Base-by-base conservation (phyloP, 495 filamentous ascomycete species). In the Podospora australis region DNA sequence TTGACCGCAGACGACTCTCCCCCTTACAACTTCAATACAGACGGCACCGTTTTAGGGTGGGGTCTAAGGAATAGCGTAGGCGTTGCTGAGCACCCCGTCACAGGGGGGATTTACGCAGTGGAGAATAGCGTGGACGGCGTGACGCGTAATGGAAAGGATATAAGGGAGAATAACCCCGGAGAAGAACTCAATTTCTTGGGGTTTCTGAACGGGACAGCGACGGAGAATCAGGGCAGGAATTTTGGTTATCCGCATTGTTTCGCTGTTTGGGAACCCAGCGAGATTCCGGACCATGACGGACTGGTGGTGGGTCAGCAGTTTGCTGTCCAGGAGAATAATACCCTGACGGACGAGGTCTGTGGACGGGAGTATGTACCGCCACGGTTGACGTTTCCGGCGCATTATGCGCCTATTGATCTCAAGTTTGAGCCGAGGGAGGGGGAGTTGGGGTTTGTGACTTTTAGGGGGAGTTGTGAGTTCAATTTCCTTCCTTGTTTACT, bases 101-200 rank as follows among this genome's bases (percentile, higher is more conserved):
- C 67, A 1, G 81, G 81, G 41, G 78, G 73, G 20, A 68, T 86
- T 49, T 87, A 76, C 64, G 74, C 69, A n/a, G 83, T 86, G 3
- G 83, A 87, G 62, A 86, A 86, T 56, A 79, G 74, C 16, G 78
- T 73, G 2, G 81, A 86, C 58, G 50, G 81, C 6, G 68, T 83
- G 14, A 60, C 53, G 19, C 65, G 81, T 14, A 61, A 76, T 25
- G 73, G 74, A 4, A 45, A 68, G 14, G 78, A 83, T 47, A 74
- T 84, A 47, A 80, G 83, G 53, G 57, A 78, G 54, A 71, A 84
- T 48, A 86, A 86, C 51, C 83, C 83, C 1, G 83, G 77, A 26
- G 83, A 86, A 62, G 82, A 87, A 59, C 61, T 87, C 53, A 87
- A 87, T 57, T 85, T 71, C 58, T 75, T 79, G 7, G 83, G 82